Base-by-base conservation (phyloP, 1,284 basidiomycete genomes). In the Boletus mariae region DNA sequence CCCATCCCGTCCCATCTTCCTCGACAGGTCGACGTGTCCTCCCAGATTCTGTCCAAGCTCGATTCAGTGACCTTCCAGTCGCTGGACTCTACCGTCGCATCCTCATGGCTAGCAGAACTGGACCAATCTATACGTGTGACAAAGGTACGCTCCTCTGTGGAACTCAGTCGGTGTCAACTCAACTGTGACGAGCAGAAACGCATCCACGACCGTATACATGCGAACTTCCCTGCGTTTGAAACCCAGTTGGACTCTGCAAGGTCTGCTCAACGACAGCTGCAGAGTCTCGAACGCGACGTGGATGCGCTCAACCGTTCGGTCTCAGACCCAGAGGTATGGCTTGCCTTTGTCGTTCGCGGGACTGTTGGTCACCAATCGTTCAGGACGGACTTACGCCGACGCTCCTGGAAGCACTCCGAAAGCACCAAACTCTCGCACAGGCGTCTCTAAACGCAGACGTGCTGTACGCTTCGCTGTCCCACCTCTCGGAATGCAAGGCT, bases 71-170 rank as follows among this genome's bases (percentile, higher is more conserved):
- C 80, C 4, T 68, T 72, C 53, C 74, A 81, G 57, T 73, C 82
- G 1, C 67, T 92, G 35, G 82, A 75, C 56, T 78, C 87, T 34
- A 63, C 75, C 23, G 64, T 85, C 43, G 84, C 84, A 12, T 73
- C 78, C 26, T 81, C 80, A 57, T 92, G 88, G 88, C 72, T 89
- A 31, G 62, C 70, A 1, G 87, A 91, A 64, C 75, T 92, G 25
- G 81, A 90, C 59, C 77, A 80, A 43, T 80, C 82, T 20, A 88
- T 92, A 57, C 70, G 72, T 32, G 71, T 75, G 23, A 88, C 86
- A 8, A 85, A 88, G 75, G 90, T 89, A 60, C 55, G 47, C 45
- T 46, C 45, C 40, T 45, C 35, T 29, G 32, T 44, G 40, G 42
- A 52, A 47, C 53, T 37, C 34, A 29, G 34, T 50, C 23, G 15